Conservation (phyloP, 169 alveolate genomes). For the Cryptosporidium sp. region DNA sequence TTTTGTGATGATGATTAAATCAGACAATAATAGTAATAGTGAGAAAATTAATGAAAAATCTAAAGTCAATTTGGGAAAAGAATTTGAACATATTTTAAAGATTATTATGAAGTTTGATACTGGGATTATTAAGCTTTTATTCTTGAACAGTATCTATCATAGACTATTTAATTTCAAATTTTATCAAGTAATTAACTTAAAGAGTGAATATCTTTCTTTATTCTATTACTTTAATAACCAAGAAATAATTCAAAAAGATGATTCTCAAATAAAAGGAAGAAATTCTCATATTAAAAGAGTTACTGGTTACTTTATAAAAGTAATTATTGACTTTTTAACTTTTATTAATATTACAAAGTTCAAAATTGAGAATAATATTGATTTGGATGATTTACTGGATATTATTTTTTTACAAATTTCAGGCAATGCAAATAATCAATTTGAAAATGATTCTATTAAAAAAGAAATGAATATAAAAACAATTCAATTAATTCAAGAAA, state of each 20-base stretch:
- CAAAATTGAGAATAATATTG: not conserved
- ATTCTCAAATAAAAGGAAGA: not conserved
- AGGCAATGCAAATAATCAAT: too few species aligned
- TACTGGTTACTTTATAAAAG: not conserved
- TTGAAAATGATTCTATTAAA: not conserved
- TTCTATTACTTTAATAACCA: conserved; percentile 70
- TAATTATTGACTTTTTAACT: conserved; percentile 12
- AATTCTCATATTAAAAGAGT: not conserved
- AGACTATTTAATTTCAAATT: conserved; percentile 31
- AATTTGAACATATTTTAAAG: conserved; percentile 71
- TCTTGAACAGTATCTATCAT: conserved; percentile 75
- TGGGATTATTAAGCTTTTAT: conserved; percentile 67
- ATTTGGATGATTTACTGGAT: not conserved
- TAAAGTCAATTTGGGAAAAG: not conserved
- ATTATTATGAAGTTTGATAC: conserved; percentile 68
- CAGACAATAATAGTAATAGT: not conserved
- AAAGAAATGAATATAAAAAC: not conserved
- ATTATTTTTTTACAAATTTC: not conserved
- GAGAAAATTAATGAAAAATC: not conserved
- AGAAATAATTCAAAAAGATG: conserved; percentile 55
- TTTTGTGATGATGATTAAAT: conserved; percentile 46
- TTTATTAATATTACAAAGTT: not conserved
- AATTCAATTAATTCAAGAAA: too few species aligned
- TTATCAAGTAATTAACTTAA: conserved; percentile 15
- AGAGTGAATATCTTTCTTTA: conserved; percentile 58